Evolutionary conservation across 768 basidiomycete species (phyloP), one percentile per base, ranked within the genome.

Genomic region (Kwoniella dendrophila): DNA sequence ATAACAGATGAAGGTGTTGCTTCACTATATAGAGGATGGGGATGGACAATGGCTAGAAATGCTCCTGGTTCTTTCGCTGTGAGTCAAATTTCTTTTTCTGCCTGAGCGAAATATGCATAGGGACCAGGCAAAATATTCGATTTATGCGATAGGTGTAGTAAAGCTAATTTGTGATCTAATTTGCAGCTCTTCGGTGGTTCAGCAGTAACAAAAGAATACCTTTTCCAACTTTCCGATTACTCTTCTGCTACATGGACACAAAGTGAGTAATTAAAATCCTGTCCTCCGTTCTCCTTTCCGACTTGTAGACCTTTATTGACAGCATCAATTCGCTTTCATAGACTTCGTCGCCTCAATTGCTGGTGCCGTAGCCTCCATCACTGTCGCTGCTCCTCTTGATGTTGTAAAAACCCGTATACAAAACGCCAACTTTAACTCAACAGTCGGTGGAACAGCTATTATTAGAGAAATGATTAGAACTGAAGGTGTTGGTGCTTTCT

Each of bases 31-130:
- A 88, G 93, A 65, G 95, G 95, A 29, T 96, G 94, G 92, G 94
- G 94, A 45, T 98, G 95, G 95, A 98, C 95, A 24, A 88, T 96
- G 85, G 95, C 93, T 2, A 86, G 95, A 55, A 99, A 99, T 71
- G 95, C 95, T 0, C 95, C 95, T 0, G 95, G 95, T 11, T 87
- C 85, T 54, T 99, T 99, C 72, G 91, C 95, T 56, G 93, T 95
- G 74, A 64, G 90, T 82, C 16, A 7, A 4, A 2, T 26, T 18
- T 14, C 20, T 26, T n/a, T 11, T 14, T 38, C 20, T 34, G 2
- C 24, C 36, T 11, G 34, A 22, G 8, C 2, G 12, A 3, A 26
- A 34, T 12, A 14, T 30, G 50, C 41, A 27, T 11, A 10, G 38
- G 4, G 33, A n/a, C 24, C 51, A 20, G 4, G 22, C 14, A 36